Percentiles rank a stretch among this genome's conserved stretches.
phyloP scores from a whole-genome alignment of 345 rosid genomes.

The Noccaea bulbosa region DNA sequence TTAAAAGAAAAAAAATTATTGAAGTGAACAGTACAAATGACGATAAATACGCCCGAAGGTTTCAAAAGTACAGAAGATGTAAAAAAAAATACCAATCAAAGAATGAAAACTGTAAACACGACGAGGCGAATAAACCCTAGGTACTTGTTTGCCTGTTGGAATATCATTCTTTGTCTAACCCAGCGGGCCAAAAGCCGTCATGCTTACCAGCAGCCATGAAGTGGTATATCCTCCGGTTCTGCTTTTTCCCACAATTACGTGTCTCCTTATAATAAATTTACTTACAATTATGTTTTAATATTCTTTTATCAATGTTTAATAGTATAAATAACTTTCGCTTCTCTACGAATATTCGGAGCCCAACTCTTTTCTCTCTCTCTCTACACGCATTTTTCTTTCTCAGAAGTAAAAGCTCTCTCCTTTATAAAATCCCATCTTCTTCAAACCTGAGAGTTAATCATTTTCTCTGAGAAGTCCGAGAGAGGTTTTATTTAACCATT shows the following conservation, averaged over 20 bases:
- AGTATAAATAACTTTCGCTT: constrained; percentile 7
- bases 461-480: not conserved
- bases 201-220: constrained; percentile 13
- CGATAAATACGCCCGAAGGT: no score
- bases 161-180: constrained; percentile 37
- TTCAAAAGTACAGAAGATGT: no score
- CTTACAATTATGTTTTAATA: not conserved
- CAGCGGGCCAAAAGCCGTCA: constrained; percentile 35
- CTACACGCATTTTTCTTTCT: constrained; percentile 13
- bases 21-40: no score
- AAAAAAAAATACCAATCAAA: no score
- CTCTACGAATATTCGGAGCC: constrained; percentile 42
- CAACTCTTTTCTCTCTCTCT: not conserved
- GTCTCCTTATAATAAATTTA: constrained; percentile 16
- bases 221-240: constrained; percentile 41
- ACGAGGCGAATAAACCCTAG: constrained; percentile 21
- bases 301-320: not conserved
- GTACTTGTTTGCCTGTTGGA: constrained; percentile 28
- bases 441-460: not conserved
- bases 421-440: constrained; percentile 28
- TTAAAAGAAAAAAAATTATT: no score
- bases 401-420: constrained; percentile 16
- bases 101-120: not conserved
- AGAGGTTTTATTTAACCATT: not conserved
- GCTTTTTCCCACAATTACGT: constrained; percentile 39